phyloP scores from a whole-genome alignment of 1,284 basidiomycete species.

The Ustilago nuda region DNA sequence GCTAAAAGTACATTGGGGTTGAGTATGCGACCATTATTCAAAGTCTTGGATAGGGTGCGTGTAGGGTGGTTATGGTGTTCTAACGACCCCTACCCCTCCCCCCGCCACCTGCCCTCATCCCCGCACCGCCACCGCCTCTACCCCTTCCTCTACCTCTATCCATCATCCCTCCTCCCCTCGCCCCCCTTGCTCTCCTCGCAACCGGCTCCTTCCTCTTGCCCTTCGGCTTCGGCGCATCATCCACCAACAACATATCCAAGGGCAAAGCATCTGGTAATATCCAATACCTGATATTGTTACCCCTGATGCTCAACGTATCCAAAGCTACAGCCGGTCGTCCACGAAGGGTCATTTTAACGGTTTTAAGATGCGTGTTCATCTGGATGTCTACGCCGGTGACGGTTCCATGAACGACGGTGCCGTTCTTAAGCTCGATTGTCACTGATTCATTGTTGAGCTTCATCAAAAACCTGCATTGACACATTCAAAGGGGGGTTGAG shows the following conservation, averaged over 20 bases:
- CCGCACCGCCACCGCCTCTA: constrained; percentile 34
- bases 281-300: constrained; percentile 79
- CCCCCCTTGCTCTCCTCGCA: constrained; percentile 29
- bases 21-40: neutral
- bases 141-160: constrained; percentile 58
- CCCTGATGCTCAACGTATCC: constrained; percentile 69
- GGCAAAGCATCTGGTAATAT: constrained; percentile 95
- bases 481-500: neutral
- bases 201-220: constrained; percentile 64
- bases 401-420: constrained; percentile 92
- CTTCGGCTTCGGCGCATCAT: constrained; percentile 97
- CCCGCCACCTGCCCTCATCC: constrained; percentile 30
- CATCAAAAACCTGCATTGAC: constrained; percentile 86
- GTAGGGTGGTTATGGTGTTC: neutral
- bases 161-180: constrained; percentile 43
- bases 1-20: constrained; percentile 7
- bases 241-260: constrained; percentile 93
- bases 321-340: constrained; percentile 82
- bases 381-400: constrained; percentile 78
- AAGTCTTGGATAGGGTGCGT: constrained; percentile 2
- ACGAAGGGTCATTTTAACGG: constrained; percentile 92
- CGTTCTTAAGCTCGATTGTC: constrained; percentile 97
- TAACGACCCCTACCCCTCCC: constrained; percentile 17
- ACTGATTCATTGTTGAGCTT: constrained; percentile 99
- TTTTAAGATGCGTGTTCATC: constrained; percentile 97